phyloP scores from a whole-genome alignment of 441 rosid species.

The Bocquillonia castaneifolia region DNA sequence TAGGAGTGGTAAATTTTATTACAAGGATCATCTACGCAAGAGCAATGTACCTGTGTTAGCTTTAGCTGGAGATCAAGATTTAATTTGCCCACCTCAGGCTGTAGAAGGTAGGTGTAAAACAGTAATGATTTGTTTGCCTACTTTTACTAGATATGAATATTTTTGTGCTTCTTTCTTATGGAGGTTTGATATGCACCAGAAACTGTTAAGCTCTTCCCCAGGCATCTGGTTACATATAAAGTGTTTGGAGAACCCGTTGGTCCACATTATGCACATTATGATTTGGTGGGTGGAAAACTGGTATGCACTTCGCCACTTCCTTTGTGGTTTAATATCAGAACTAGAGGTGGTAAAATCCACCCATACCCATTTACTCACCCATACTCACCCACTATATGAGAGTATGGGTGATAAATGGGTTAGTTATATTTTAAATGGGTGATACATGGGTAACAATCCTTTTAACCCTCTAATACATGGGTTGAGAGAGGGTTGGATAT shows the following conservation, averaged over 20 bases:
- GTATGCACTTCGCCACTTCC: conserved; percentile 31
- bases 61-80: conserved; percentile 79
- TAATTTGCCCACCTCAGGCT: conserved; percentile 87
- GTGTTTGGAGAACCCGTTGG: conserved; percentile 68
- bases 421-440: no score
- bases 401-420: no score
- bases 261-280: conserved; percentile 71
- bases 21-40: conserved; percentile 57
- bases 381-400: no score
- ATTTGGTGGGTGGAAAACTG: conserved; percentile 66
- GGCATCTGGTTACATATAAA: conserved; percentile 65
- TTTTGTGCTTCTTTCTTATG: conserved; percentile 13
- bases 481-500: no score
- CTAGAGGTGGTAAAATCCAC: no score
- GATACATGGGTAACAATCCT: no score
- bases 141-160: conserved; percentile 11
- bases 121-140: neutral
- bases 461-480: no score
- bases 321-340: no score
- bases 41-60: conserved; percentile 70
- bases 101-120: conserved; percentile 55
- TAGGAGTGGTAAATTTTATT: conserved; percentile 64
- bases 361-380: no score
- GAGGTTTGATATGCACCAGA: conserved; percentile 40
- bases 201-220: conserved; percentile 65